Percentiles rank a stretch among this genome's conserved stretches.
phyloP scores from a whole-genome alignment of 2,329 filamentous ascomycete genomes.

The Knoxdaviesia capensis region DNA sequence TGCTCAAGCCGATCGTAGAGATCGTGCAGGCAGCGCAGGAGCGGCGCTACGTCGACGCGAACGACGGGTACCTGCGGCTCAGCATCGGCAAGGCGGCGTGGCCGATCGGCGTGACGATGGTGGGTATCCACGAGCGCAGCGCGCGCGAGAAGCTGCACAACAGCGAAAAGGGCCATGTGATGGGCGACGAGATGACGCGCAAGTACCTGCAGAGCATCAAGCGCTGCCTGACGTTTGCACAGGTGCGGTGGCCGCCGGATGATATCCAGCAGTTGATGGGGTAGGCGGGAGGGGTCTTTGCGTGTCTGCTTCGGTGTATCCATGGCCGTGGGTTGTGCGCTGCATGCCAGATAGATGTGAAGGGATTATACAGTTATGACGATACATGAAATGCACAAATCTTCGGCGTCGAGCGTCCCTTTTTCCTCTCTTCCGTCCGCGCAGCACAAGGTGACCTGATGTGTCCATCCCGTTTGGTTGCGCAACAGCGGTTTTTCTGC shows the following conservation, averaged over 20 bases:
- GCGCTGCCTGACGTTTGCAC: slow-evolving; percentile 85
- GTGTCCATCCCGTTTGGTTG: no score
- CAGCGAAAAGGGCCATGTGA: slow-evolving; percentile 75
- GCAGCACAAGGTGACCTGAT: no score
- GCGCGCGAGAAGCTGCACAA: slow-evolving; percentile 90
- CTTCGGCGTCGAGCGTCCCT: no score
- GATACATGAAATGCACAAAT: no score
- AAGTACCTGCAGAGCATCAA: slow-evolving; percentile 98
- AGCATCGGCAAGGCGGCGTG: slow-evolving; percentile 95
- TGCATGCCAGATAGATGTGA: no score
- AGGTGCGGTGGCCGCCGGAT: slow-evolving; percentile 87
- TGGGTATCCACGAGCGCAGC: slow-evolving; percentile 94
- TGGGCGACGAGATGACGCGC: slow-evolving; percentile 87
- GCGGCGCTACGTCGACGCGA: slow-evolving; percentile 84
- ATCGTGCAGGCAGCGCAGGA: slow-evolving; percentile 84
- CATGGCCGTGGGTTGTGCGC: no score
- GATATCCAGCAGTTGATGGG: slow-evolving; percentile 93
- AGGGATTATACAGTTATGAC: no score
- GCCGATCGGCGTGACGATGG: slow-evolving; percentile 99
- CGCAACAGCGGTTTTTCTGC: no score
- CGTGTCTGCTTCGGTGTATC: no score
- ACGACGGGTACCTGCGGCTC: slow-evolving; percentile 79
- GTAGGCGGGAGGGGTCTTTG: slow-evolving; percentile 14
- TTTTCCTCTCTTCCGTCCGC: no score
- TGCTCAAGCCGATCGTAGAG: slow-evolving; percentile 69